phyloP scores from a whole-genome alignment of 352 stramenopile species.

The Pythium graminicola region DNA sequence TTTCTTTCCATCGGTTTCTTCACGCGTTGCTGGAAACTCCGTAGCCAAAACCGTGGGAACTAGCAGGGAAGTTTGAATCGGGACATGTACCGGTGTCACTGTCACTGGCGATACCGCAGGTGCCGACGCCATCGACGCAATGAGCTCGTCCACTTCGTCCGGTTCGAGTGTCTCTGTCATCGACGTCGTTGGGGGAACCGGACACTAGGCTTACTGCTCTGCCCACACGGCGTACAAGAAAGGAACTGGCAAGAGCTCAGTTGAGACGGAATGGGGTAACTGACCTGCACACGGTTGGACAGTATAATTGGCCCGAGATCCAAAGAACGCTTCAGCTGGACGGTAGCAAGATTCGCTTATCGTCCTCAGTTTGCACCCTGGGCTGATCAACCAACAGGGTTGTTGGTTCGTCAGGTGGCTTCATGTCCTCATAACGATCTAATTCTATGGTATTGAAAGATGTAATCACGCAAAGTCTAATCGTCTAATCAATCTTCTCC shows the following conservation, averaged over 20 bases:
- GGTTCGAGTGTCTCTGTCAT: not conserved
- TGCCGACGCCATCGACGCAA: constrained; percentile 19
- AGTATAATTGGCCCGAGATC: constrained; percentile 3
- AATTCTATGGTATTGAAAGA: not conserved
- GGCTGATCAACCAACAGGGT: too few species aligned
- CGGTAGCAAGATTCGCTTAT: not conserved
- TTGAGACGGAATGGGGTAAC: not conserved
- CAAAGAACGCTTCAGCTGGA: not conserved
- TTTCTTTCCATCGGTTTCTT: constrained; percentile 16
- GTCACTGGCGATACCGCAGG: not conserved
- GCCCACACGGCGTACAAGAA: not conserved
- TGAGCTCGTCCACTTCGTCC: constrained; percentile 18
- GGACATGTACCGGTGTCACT: not conserved
- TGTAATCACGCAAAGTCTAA: not conserved
- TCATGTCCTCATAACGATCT: not conserved
- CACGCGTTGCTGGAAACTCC: not conserved
- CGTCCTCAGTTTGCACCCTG: not conserved
- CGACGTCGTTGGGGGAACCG: not conserved
- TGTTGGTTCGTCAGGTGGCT: not conserved
- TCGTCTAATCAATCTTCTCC: constrained; percentile 67
- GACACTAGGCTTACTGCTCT: not conserved
- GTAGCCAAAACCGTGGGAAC: not conserved
- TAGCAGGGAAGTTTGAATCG: not conserved
- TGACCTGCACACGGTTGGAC: not conserved
- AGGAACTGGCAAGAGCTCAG: not conserved